phyloP scores from a whole-genome alignment of 345 rosid genomes.

The Boechera stricta region DNA sequence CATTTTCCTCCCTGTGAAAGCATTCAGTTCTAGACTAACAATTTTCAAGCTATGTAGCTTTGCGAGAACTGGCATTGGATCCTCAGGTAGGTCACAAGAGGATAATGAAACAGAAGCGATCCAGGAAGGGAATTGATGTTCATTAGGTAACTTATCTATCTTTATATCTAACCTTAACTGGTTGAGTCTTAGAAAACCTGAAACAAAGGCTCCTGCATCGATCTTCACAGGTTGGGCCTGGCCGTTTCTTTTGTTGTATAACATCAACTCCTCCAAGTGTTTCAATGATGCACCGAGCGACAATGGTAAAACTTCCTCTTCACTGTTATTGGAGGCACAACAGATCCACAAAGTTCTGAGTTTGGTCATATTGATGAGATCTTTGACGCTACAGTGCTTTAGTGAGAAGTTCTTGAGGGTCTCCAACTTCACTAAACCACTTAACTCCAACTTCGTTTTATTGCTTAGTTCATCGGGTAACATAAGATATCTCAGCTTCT shows the following conservation, averaged over 20 bases:
- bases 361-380: conserved; percentile 30
- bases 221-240: conserved; percentile 3
- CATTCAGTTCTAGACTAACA: conserved; percentile 39
- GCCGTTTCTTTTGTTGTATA: conserved; percentile 14
- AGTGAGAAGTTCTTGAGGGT: conserved; percentile 29
- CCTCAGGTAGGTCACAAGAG: conserved; percentile 45
- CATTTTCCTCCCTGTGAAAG: conserved; percentile 47
- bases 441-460: conserved; percentile 19
- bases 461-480: conserved; percentile 27
- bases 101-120: conserved; percentile 49
- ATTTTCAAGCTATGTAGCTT: conserved; percentile 48
- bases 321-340: conserved; percentile 19
- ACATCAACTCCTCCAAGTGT: conserved; percentile 33
- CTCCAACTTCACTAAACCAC: conserved; percentile 33
- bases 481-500: conserved; percentile 36
- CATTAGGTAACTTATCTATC: conserved; percentile 35
- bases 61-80: conserved; percentile 55
- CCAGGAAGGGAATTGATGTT: conserved; percentile 44
- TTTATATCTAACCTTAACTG: conserved; percentile 44
- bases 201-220: conserved; percentile 35
- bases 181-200: conserved; percentile 28
- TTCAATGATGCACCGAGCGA: conserved; percentile 17
- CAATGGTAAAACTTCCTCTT: conserved; percentile 13
- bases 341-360: conserved; percentile 34
- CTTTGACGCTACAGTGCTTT: conserved; percentile 22